A percentile compares a stretch with the other conserved stretches of the same genome.
These are phyloP conservation scores for Pythium plurisporium DNA, from an alignment of 352 stramenopile genomes.

Conservation along the genomic window DNA sequence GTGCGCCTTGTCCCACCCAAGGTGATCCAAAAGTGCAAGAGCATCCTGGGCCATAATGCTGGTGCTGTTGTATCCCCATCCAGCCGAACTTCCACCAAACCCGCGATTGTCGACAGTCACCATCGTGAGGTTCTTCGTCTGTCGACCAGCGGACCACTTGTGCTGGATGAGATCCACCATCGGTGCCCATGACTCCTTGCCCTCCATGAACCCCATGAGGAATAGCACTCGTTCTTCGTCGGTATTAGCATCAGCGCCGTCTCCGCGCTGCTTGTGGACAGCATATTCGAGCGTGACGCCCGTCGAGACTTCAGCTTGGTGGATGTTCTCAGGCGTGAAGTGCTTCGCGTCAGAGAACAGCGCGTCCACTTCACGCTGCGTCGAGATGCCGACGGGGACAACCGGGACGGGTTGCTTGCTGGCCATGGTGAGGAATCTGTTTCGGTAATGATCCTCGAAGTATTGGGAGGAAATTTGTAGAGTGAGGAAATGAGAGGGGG, in stretches of 20 bases:
- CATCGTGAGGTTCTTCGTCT: slow-evolving; percentile 36
- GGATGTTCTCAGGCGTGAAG: slow-evolving; percentile 25
- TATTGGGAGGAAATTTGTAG: too few relatives aligned
- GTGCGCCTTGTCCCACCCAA: slow-evolving; percentile 35
- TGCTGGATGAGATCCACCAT: slow-evolving; percentile 42
- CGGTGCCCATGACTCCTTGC: slow-evolving; percentile 52
- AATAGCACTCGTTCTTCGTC: slow-evolving; percentile 42
- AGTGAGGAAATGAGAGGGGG: too few relatives aligned
- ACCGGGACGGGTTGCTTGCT: slow-evolving; percentile 14
- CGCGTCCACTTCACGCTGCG: slow-evolving; percentile 46
- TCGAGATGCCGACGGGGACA: slow-evolving; percentile 28
- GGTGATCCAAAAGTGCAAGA: slow-evolving; percentile 50
- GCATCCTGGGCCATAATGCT: slow-evolving; percentile 52
- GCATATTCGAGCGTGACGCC: slow-evolving; percentile 51
- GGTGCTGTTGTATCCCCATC: slow-evolving; percentile 48
- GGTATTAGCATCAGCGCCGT: slow-evolving; percentile 6
- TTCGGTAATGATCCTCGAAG: neutral
- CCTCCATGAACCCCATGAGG: slow-evolving; percentile 49
- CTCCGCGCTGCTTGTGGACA: slow-evolving; percentile 24
- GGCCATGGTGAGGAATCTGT: neutral
- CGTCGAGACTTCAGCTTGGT: slow-evolving; percentile 28
- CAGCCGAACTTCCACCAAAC: slow-evolving; percentile 35
- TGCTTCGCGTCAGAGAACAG: slow-evolving; percentile 40
- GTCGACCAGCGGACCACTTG: slow-evolving; percentile 28
- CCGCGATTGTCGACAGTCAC: slow-evolving; percentile 59